Conservation (phyloP, 1,139 yeast species). For the Suhomyces choctaworum region DNA sequence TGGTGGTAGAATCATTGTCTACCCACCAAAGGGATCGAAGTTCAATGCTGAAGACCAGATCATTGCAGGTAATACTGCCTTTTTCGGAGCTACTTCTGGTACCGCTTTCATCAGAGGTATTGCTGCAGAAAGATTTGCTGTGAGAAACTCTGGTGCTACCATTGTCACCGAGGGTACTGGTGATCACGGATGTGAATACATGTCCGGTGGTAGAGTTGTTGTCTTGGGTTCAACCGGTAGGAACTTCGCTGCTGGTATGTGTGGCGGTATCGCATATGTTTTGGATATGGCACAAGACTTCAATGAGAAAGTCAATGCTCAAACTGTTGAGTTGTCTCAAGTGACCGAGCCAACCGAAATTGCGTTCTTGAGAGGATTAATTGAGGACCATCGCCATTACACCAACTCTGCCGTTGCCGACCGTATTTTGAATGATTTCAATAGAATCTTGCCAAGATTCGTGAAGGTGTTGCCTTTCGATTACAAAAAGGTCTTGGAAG, state of each 20-base stretch:
- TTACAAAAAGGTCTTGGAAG: slow-evolving; percentile 85
- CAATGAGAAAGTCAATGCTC: slow-evolving; percentile 72
- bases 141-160: slow-evolving; percentile 96
- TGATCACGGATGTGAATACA: slow-evolving; percentile 98
- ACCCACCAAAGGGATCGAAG: slow-evolving; percentile 80
- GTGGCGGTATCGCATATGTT: slow-evolving; percentile 98
- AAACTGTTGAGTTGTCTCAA: slow-evolving; percentile 75
- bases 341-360: slow-evolving; percentile 88
- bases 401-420: slow-evolving; percentile 91
- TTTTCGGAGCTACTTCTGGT: slow-evolving; percentile 98
- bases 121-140: slow-evolving; percentile 98
- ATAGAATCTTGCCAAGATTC: slow-evolving; percentile 82
- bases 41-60: slow-evolving; percentile 96
- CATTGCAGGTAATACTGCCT: slow-evolving; percentile 94
- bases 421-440: slow-evolving; percentile 79
- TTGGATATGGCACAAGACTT: slow-evolving; percentile 95
- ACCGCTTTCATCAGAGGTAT: slow-evolving; percentile 92
- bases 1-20: slow-evolving; percentile 90
- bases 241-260: slow-evolving; percentile 98
- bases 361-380: slow-evolving; percentile 88
- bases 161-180: slow-evolving; percentile 98
- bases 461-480: slow-evolving; percentile 93
- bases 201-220: slow-evolving; percentile 98
- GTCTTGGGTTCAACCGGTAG: slow-evolving; percentile 91
- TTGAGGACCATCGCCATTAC: slow-evolving; percentile 94